phyloP scores from a whole-genome alignment of 2,329 filamentous ascomycete species.

The Nigrospora osmanthi region DNA sequence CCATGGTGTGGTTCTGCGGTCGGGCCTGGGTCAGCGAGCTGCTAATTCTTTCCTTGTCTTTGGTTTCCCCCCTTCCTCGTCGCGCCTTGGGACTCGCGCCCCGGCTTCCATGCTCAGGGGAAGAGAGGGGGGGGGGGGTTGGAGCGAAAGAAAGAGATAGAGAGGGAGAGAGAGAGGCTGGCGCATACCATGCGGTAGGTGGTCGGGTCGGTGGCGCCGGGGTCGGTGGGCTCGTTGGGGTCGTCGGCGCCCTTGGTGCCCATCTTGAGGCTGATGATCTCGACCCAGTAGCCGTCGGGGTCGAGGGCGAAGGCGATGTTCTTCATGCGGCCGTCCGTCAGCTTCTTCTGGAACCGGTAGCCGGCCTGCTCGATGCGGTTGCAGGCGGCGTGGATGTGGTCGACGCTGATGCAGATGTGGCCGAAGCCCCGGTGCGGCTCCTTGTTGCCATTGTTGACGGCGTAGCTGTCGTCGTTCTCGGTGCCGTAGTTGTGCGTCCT shows the following conservation, averaged over 20 bases:
- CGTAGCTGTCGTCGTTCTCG: slow-evolving; percentile 74
- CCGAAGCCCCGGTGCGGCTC: slow-evolving; percentile 80
- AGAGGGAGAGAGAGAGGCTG: background rate
- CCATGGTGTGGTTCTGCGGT: slow-evolving; percentile 78
- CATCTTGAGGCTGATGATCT: slow-evolving; percentile 67
- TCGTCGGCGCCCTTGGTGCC: slow-evolving; percentile 39
- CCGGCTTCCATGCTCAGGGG: too few relatives aligned
- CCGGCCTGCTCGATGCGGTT: slow-evolving; percentile 82
- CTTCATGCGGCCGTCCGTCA: slow-evolving; percentile 80
- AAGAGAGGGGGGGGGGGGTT: too few relatives aligned
- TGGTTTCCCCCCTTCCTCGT: background rate
- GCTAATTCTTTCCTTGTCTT: slow-evolving; percentile 1
- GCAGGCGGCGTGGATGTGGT: slow-evolving; percentile 84
- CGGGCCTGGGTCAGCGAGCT: too few relatives aligned
- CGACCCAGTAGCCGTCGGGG: slow-evolving; percentile 82
- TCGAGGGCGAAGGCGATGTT: slow-evolving; percentile 87
- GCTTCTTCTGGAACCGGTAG: slow-evolving; percentile 91
- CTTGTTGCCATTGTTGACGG: slow-evolving; percentile 80
- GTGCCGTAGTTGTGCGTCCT: slow-evolving; percentile 74
- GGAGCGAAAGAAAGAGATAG: background rate
- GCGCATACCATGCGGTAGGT: slow-evolving; percentile 63
- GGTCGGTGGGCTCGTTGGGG: slow-evolving; percentile 60
- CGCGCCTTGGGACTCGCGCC: too few relatives aligned
- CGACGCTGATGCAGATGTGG: slow-evolving; percentile 76
- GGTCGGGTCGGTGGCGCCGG: slow-evolving; percentile 55